These are phyloP conservation scores for Kodamaea hsintzibuensis DNA, from an alignment of 805 yeast genomes.

Conservation along the genomic window DNA sequence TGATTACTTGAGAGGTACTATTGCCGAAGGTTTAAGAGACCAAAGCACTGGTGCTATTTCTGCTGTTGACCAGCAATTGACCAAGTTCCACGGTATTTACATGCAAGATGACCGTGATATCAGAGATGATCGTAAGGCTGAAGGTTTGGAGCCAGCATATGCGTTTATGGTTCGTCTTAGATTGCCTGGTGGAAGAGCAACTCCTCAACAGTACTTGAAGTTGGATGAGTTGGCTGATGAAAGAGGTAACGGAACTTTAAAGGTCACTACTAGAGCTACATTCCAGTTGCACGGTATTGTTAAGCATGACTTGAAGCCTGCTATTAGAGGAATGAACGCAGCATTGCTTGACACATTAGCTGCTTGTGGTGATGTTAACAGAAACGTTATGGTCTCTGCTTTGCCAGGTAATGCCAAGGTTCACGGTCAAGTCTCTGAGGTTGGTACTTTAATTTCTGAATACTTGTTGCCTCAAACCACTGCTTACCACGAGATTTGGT, in stretches of 20 bases:
- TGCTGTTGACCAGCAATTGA: slow-evolving; percentile 88
- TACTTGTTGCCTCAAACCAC: slow-evolving; percentile 87
- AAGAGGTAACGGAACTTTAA: slow-evolving; percentile 90
- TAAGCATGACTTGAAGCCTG: slow-evolving; percentile 83
- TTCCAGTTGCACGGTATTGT: slow-evolving; percentile 95
- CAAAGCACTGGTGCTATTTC: slow-evolving; percentile 86
- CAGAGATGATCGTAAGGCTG: slow-evolving; percentile 87
- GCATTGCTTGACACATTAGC: slow-evolving; percentile 91
- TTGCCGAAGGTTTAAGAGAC: slow-evolving; percentile 81
- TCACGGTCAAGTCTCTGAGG: slow-evolving; percentile 69
- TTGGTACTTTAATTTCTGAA: slow-evolving; percentile 71
- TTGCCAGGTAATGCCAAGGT: slow-evolving; percentile 80
- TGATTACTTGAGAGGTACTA: slow-evolving; percentile 87
- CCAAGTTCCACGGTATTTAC: slow-evolving; percentile 97
- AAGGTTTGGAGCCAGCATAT: slow-evolving; percentile 93
- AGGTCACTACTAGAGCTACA: slow-evolving; percentile 95
- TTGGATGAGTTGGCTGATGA: slow-evolving; percentile 78
- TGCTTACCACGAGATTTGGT: slow-evolving; percentile 97
- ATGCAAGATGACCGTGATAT: slow-evolving; percentile 98
- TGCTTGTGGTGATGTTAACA: slow-evolving; percentile 97
- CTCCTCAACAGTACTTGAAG: slow-evolving; percentile 86
- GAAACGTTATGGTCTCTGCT: slow-evolving; percentile 94
- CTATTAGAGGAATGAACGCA: slow-evolving; percentile 90
- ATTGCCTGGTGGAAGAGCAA: slow-evolving; percentile 88
- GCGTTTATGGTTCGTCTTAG: slow-evolving; percentile 97